Percentiles rank a stretch among this genome's conserved stretches.
Evolutionary conservation across 2,329 filamentous ascomycete species (phyloP).

Genomic region (Samsoniella hepiali): DNA sequence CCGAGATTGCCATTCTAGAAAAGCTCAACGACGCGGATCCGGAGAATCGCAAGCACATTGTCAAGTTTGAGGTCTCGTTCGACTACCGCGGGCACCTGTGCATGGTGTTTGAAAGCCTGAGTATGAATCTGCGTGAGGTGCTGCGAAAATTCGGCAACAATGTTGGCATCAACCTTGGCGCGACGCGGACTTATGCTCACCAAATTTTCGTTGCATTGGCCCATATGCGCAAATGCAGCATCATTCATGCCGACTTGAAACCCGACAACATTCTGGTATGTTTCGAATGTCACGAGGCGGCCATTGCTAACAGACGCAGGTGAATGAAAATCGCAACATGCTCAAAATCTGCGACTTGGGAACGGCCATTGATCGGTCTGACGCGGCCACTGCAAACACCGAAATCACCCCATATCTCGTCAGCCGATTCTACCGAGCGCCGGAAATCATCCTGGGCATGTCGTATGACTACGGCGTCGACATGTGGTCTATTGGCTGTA

Average conservation of each 20-base stretch:
- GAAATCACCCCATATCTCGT: slow-evolving; percentile 94
- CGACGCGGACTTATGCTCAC: slow-evolving; percentile 83
- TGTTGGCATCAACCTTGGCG: slow-evolving; percentile 83
- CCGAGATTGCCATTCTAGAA: slow-evolving; percentile 89
- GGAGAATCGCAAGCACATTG: slow-evolving; percentile 86
- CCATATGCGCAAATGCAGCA: slow-evolving; percentile 85
- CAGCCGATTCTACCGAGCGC: slow-evolving; percentile 94
- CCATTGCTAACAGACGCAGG: slow-evolving; percentile 39
- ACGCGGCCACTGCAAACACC: slow-evolving; percentile 66
- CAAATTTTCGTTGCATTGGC: slow-evolving; percentile 90
- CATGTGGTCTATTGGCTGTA: slow-evolving; percentile 97
- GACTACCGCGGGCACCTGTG: slow-evolving; percentile 94
- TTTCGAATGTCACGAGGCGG: neutral
- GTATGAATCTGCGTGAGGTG: slow-evolving; percentile 89
- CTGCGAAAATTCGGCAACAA: slow-evolving; percentile 95
- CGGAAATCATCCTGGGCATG: slow-evolving; percentile 96
- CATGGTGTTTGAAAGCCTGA: slow-evolving; percentile 94
- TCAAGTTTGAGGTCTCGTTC: slow-evolving; percentile 82
- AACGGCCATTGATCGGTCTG: slow-evolving; percentile 87
- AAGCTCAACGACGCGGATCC: slow-evolving; percentile 83
- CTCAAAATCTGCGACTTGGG: slow-evolving; percentile 96
- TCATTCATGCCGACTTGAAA: slow-evolving; percentile 94
- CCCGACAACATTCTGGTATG: slow-evolving; percentile 89
- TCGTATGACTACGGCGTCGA: slow-evolving; percentile 92
- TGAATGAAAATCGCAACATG: slow-evolving; percentile 76